These are phyloP conservation scores for Auricularia heimuer DNA, from an alignment of 768 basidiomycete species.

Conservation along the genomic window DNA sequence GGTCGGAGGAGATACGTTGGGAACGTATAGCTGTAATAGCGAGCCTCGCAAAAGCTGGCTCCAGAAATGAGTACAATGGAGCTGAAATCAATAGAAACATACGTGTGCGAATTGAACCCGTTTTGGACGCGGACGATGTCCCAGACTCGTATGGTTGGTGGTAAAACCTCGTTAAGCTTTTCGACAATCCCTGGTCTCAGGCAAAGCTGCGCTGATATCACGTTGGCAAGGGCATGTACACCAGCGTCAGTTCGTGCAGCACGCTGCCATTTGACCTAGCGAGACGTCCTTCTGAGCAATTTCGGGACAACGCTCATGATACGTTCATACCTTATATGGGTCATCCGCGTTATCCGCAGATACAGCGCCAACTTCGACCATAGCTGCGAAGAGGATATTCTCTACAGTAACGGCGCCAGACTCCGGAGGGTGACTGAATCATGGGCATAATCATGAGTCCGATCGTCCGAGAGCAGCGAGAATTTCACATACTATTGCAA, in stretches of 20 bases:
- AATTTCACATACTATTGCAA: constrained; percentile 81
- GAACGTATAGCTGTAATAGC: constrained; percentile 96
- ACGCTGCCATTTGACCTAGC: constrained; percentile 69
- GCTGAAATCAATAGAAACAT: constrained; percentile 13
- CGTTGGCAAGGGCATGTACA: constrained; percentile 92
- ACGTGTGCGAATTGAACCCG: constrained; percentile 75
- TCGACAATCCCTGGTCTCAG: constrained; percentile 55
- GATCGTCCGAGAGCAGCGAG: not conserved
- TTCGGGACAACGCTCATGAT: not conserved
- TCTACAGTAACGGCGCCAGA: constrained; percentile 76
- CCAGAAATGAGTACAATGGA: not conserved
- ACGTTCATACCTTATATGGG: constrained; percentile 59
- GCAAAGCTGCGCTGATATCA: constrained; percentile 88
- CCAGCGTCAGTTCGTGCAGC: constrained; percentile 98
- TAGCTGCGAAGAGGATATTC: constrained; percentile 78
- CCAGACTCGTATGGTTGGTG: constrained; percentile 90
- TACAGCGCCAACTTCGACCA: constrained; percentile 86
- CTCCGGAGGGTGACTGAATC: constrained; percentile 39
- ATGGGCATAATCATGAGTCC: not conserved
- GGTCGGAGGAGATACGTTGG: constrained; percentile 90
- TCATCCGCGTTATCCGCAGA: constrained; percentile 89
- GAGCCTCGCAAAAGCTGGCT: constrained; percentile 77
- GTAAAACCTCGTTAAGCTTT: constrained; percentile 78
- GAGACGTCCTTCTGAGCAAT: not conserved
- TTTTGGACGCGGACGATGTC: constrained; percentile 56